Evolutionary conservation across 1,284 basidiomycete genomes (phyloP), one percentile per base, ranked within the genome.

Genomic region (Fomitopsis schrenkii): DNA sequence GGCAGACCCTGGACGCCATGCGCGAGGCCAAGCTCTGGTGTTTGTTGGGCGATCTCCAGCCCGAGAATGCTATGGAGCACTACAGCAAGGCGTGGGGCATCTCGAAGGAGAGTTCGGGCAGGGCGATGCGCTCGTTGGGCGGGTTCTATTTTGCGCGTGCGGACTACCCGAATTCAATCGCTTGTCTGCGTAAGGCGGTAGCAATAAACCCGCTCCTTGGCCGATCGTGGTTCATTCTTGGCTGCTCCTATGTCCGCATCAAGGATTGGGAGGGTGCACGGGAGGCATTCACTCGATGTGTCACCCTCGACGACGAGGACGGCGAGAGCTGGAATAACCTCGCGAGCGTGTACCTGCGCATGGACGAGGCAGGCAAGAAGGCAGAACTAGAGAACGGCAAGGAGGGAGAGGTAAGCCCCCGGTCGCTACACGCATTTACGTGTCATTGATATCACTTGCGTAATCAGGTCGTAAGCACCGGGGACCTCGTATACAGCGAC

Each of bases 291-390:
- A 79, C 82, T 55, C 82, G 96, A 41, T 95, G 94, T 68, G 95
- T 97, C 0, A 79, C 85, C 9, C 87, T 99, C 63, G 96, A 98
- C 64, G 94, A 97, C 63, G 97, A 99, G 68, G 96, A 99, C 71
- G 93, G 87, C 3, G 97, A 99, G 80, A 96, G 94, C 66, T 99
- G 97, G 97, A 98, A 92, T 73, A 99, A 99, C 74, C 79, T 99
- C 59, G 97, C 97, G 26, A 96, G 91, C 64, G 91, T 96, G 70
- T 98, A 98, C 75, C 83, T 99, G 59, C 87, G 93, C 35, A 82
- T 95, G 74, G 88, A 85, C 30, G 79, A 83, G 57, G 68, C 66
- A 9, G 72, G 71, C 9, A 68, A 67, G 63, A 65, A 56, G 42
- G 59, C 61, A 0, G 62, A 64, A 50, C 58, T 57, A 42, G 70